Conservation (phyloP, 495 filamentous ascomycete genomes). For the Extremus antarcticus region DNA sequence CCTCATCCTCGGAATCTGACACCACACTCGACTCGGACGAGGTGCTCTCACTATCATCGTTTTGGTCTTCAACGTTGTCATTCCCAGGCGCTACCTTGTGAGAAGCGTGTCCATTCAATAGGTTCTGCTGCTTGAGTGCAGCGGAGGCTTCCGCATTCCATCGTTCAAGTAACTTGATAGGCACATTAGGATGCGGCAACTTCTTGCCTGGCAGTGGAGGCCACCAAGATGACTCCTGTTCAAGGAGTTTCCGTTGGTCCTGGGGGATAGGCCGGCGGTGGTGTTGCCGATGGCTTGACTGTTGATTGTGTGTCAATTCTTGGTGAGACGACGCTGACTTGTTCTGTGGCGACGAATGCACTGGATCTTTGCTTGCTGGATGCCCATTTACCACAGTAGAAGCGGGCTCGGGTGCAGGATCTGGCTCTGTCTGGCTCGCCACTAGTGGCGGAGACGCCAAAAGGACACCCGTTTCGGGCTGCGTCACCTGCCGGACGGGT, state of each 20-base stretch:
- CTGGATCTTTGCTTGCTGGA: too few species aligned
- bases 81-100: background rate
- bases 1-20: background rate
- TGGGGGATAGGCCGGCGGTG: slow-evolving; percentile 41
- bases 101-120: background rate
- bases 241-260: slow-evolving; percentile 50
- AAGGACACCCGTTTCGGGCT: too few species aligned
- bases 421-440: too few species aligned
- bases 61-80: background rate
- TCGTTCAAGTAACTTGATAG: slow-evolving; percentile 6
- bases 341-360: too few species aligned
- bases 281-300: slow-evolving; percentile 8
- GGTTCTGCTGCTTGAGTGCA: background rate
- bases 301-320: too few species aligned
- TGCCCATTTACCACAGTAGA: too few species aligned
- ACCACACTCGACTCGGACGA: background rate
- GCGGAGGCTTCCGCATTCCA: slow-evolving; percentile 5
- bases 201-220: slow-evolving; percentile 12
- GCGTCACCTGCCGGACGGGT: background rate
- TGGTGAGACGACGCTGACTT: too few species aligned
- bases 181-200: slow-evolving; percentile 17
- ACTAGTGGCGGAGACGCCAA: too few species aligned
- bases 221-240: slow-evolving; percentile 32
- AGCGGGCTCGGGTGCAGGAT: too few species aligned
- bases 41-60: too few species aligned